Evolutionary conservation across 768 basidiomycete genomes (phyloP).

Genomic region (Lactifluus volemus): DNA sequence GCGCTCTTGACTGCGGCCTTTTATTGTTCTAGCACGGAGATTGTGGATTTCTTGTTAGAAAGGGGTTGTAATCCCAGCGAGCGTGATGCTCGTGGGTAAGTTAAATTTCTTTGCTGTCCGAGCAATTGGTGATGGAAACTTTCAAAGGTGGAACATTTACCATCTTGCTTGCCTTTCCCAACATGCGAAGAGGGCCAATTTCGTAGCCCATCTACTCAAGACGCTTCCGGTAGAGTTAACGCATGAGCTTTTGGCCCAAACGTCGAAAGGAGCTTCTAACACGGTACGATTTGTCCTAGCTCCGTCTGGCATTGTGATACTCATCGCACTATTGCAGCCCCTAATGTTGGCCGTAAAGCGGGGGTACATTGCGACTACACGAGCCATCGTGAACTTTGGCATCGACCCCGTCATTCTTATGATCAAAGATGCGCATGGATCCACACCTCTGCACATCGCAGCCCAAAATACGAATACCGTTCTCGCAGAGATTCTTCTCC

Average conservation of each 20-base stretch:
- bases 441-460: slow-evolving; percentile 45
- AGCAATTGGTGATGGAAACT: background rate
- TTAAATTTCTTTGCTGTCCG: background rate
- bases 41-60: slow-evolving; percentile 44
- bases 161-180: slow-evolving; percentile 35
- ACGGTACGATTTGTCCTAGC: slow-evolving; percentile 31
- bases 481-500: slow-evolving; percentile 34
- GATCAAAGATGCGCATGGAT: slow-evolving; percentile 39
- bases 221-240: slow-evolving; percentile 45
- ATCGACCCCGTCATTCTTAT: slow-evolving; percentile 28
- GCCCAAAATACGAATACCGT: slow-evolving; percentile 28
- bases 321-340: slow-evolving; percentile 31
- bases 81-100: slow-evolving; percentile 39
- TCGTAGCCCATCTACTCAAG: slow-evolving; percentile 36
- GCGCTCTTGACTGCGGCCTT: slow-evolving; percentile 36
- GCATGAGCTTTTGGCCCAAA: slow-evolving; percentile 36
- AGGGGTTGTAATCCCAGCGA: slow-evolving; percentile 38
- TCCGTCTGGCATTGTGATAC: background rate
- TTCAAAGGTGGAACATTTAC: slow-evolving; percentile 46
- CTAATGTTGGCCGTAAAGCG: slow-evolving; percentile 43
- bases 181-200: slow-evolving; percentile 21
- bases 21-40: slow-evolving; percentile 21
- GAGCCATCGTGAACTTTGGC: slow-evolving; percentile 31
- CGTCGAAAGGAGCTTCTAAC: slow-evolving; percentile 37
- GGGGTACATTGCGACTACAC: slow-evolving; percentile 25